Conservation (phyloP, 306 rosid genomes). For the Abrus precatorius region DNA sequence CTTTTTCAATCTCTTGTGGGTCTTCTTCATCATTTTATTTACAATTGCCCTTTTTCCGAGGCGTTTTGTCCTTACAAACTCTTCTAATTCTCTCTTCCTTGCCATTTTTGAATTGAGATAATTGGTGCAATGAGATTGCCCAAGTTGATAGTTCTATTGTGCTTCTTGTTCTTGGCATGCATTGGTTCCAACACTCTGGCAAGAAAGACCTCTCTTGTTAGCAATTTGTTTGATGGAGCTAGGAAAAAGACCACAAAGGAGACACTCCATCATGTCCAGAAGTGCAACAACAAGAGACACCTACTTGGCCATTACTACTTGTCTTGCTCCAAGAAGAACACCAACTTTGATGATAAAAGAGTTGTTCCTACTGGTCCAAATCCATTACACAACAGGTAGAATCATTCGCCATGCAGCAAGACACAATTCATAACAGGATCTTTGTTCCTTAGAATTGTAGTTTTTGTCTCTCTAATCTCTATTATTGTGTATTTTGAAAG, state of each 20-base stretch:
- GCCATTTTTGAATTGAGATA: not conserved
- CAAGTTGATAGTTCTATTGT: constrained; percentile 52
- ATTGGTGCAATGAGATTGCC: constrained; percentile 47
- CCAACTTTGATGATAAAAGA: constrained; percentile 61
- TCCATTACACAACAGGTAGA: constrained; percentile 76
- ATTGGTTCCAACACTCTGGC: constrained; percentile 48
- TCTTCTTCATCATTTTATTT: constrained; percentile 1
- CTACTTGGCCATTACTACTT: constrained; percentile 37
- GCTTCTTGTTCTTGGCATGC: constrained; percentile 52
- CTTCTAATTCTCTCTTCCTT: not conserved
- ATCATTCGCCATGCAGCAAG: not conserved
- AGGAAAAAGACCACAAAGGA: constrained; percentile 44
- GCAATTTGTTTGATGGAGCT: constrained; percentile 21
- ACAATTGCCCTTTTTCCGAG: not conserved
- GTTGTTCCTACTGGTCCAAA: constrained; percentile 86
- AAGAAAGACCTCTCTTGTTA: constrained; percentile 45
- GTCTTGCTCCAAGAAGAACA: constrained; percentile 48
- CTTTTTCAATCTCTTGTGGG: constrained; percentile 33
- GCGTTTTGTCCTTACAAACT: constrained; percentile 16
- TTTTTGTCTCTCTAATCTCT: not conserved
- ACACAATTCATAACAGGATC: not conserved
- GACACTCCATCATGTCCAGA: constrained; percentile 17
- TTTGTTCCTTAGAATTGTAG: not conserved
- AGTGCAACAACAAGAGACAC: constrained; percentile 49
- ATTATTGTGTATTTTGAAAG: not conserved